A percentile compares a stretch with the other conserved stretches of the same genome.
Conservation (phyloP, 1,139 yeast genomes). For the Suhomyces choctaworum region DNA sequence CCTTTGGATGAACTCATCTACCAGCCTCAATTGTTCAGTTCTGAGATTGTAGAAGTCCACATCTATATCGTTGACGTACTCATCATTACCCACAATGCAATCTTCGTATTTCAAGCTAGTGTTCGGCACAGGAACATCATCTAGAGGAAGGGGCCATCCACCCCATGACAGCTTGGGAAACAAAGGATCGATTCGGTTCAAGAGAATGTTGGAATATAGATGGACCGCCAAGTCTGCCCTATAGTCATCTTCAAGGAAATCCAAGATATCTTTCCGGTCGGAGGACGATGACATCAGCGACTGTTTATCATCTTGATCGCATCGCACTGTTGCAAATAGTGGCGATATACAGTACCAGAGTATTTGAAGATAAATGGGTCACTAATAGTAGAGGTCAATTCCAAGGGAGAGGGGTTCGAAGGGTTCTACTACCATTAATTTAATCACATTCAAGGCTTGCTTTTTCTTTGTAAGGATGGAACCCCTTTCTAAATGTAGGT, state of each 20-base stretch:
- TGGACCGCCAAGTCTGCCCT: slow-evolving; percentile 53
- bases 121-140: slow-evolving; percentile 39
- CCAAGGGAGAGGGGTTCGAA: no score
- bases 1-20: neutral
- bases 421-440: no score
- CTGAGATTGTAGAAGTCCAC: slow-evolving; percentile 9
- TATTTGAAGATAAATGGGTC: no score
- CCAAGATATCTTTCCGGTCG: slow-evolving; percentile 33
- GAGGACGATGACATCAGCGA: slow-evolving; percentile 10
- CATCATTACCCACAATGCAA: slow-evolving; percentile 16
- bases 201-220: slow-evolving; percentile 47
- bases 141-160: slow-evolving; percentile 46
- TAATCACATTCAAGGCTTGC: no score
- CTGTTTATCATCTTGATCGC: slow-evolving; percentile 1
- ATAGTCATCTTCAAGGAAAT: slow-evolving; percentile 43
- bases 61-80: slow-evolving; percentile 22
- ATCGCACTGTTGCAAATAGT: slow-evolving; percentile 9
- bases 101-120: slow-evolving; percentile 25
- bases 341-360: no score
- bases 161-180: slow-evolving; percentile 44
- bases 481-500: no score
- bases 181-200: slow-evolving; percentile 37
- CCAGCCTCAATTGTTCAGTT: neutral
- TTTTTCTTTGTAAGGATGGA: no score
- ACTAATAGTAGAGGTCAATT: no score